These are phyloP conservation scores for Dissophora ornata DNA, from an alignment of 192 early-diverging fungal species.

Conservation along the genomic window DNA sequence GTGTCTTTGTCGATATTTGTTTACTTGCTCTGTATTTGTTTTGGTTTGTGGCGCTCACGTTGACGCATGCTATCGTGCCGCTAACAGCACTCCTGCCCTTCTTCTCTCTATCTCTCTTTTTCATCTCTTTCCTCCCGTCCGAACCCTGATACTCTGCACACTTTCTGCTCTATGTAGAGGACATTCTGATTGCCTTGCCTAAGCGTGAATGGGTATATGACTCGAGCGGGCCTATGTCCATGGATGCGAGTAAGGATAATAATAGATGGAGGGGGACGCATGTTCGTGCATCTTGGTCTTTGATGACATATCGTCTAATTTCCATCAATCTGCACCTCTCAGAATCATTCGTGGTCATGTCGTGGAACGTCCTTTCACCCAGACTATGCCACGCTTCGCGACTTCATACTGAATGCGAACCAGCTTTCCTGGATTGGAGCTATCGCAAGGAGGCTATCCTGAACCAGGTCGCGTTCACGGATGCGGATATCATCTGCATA, in stretches of 20 bases:
- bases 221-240: slow-evolving; percentile 36
- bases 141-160: not conserved
- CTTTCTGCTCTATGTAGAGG: slow-evolving; percentile 20
- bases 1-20: slow-evolving; percentile 13
- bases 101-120: not conserved
- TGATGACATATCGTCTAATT: slow-evolving; percentile 8
- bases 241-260: slow-evolving; percentile 43
- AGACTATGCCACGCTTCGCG: slow-evolving; percentile 36
- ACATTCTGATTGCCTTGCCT: slow-evolving; percentile 37
- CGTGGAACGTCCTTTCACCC: slow-evolving; percentile 52
- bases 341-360: slow-evolving; percentile 51
- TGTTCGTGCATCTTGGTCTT: too few species aligned
- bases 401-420: slow-evolving; percentile 38
- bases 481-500: slow-evolving; percentile 44
- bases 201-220: slow-evolving; percentile 49
- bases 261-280: too few species aligned
- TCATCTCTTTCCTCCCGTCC: not conserved
- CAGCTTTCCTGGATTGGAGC: slow-evolving; percentile 38
- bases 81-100: too few species aligned
- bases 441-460: slow-evolving; percentile 45
- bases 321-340: not conserved
- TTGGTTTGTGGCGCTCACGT: slow-evolving; percentile 8
- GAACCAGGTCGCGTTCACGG: slow-evolving; percentile 49
- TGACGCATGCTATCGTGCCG: not conserved
- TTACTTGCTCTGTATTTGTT: not conserved